Conservation (phyloP, 2,329 filamentous ascomycete genomes). For the Didymella keratinophila region DNA sequence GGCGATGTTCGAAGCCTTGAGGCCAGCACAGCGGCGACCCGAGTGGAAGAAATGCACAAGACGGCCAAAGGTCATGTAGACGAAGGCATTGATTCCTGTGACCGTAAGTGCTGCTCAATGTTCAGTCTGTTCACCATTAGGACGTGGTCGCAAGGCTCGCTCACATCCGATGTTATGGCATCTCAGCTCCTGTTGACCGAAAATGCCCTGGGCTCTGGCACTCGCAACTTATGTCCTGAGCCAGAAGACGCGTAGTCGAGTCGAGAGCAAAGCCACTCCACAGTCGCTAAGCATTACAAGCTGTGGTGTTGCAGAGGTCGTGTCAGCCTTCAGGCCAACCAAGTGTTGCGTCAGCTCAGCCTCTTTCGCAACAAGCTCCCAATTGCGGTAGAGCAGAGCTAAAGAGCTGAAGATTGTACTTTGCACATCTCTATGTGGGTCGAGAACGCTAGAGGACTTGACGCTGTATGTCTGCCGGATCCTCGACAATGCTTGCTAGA, state of each 20-base stretch:
- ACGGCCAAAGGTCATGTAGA: neutral
- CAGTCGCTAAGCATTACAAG: neutral
- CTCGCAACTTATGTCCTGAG: neutral
- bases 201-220: neutral
- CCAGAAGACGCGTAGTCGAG: neutral
- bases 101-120: neutral
- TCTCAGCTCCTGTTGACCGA: neutral
- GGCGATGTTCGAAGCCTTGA: neutral
- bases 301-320: neutral
- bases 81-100: neutral
- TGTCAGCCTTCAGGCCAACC: slow-evolving; percentile 8
- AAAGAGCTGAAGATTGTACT: no score
- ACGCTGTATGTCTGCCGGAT: neutral
- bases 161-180: neutral
- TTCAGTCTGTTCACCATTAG: neutral
- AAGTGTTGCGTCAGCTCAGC: neutral
- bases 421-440: no score
- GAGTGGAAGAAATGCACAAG: neutral
- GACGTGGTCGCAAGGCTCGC: neutral
- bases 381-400: neutral
- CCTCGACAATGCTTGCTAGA: neutral
- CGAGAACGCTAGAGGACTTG: no score
- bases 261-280: neutral
- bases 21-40: neutral
- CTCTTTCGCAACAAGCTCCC: neutral